phyloP scores from a whole-genome alignment of 208 protist species.

The Crithidia thermophila region DNA sequence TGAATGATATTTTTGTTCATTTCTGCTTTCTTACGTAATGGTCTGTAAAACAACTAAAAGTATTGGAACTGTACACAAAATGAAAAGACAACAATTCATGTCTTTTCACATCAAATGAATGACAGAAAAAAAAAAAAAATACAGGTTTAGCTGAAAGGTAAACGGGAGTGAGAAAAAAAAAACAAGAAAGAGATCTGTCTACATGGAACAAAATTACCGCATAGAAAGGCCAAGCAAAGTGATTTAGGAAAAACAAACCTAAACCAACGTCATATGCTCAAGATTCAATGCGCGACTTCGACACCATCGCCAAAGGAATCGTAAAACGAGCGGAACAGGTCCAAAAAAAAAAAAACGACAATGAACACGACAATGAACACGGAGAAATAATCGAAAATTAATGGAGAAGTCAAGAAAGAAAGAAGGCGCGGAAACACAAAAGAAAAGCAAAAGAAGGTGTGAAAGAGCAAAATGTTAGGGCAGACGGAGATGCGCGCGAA shows the following conservation, averaged over 20 bases:
- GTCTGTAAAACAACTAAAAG: too few species aligned
- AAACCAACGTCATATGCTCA: not conserved
- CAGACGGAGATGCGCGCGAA: not conserved
- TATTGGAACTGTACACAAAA: not conserved
- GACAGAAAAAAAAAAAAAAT: too few species aligned
- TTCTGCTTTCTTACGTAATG: too few species aligned
- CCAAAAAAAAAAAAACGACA: not conserved
- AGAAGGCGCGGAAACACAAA: not conserved
- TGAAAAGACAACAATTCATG: not conserved
- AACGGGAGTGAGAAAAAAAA: not conserved
- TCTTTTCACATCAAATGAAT: too few species aligned
- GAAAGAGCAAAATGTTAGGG: not conserved
- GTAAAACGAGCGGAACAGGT: too few species aligned
- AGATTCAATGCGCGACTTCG: not conserved
- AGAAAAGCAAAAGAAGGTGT: not conserved
- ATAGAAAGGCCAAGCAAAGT: too few species aligned
- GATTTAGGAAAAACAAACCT: too few species aligned
- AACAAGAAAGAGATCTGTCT: not conserved
- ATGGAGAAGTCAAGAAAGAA: not conserved
- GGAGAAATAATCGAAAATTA: not conserved
- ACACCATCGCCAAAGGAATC: too few species aligned
- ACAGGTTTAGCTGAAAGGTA: too few species aligned
- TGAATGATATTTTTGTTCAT: too few species aligned
- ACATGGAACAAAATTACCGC: too few species aligned
- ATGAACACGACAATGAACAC: not conserved